phyloP scores from a whole-genome alignment of 305 asterid species.

The Stenogyne calaminthoides region DNA sequence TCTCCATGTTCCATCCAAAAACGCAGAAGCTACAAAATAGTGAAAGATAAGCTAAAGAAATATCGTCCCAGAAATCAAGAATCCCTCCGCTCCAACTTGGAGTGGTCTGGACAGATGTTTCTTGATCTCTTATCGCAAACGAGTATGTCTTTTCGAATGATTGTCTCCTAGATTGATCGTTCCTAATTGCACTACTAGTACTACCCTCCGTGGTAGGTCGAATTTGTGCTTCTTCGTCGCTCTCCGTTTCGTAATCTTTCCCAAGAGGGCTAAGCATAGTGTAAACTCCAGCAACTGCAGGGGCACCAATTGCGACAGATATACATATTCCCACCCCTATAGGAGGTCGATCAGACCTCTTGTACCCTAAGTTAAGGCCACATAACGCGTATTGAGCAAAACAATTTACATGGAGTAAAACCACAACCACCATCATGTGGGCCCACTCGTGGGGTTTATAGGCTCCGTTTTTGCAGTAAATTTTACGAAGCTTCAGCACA shows the following conservation, averaged over 20 bases:
- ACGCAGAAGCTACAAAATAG: constrained; percentile 88
- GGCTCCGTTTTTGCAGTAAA: constrained; percentile 75
- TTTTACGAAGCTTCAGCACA: constrained; percentile 63
- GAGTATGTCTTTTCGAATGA: constrained; percentile 77
- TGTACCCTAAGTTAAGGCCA: constrained; percentile 85
- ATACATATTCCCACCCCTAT: constrained; percentile 86
- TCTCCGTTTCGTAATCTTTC: constrained; percentile 63
- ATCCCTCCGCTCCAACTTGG: constrained; percentile 92
- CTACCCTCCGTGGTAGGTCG: constrained; percentile 41
- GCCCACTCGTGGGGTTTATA: constrained; percentile 93
- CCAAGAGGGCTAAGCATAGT: constrained; percentile 88
- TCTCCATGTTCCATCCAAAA: constrained; percentile 98
- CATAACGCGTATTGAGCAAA: constrained; percentile 87
- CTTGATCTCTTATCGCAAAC: constrained; percentile 61
- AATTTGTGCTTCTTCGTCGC: constrained; percentile 75
- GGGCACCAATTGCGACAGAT: constrained; percentile 81
- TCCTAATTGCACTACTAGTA: constrained; percentile 40
- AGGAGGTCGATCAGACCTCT: constrained; percentile 72
- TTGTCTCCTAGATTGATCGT: constrained; percentile 44
- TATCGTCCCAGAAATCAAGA: constrained; percentile 91
- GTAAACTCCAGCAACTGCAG: constrained; percentile 85
- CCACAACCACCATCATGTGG: constrained; percentile 83
- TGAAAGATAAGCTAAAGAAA: constrained; percentile 86
- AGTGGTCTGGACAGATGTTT: constrained; percentile 45
- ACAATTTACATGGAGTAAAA: constrained; percentile 71